Conservation (phyloP, 805 yeast genomes). For the Candida morakotiae region DNA sequence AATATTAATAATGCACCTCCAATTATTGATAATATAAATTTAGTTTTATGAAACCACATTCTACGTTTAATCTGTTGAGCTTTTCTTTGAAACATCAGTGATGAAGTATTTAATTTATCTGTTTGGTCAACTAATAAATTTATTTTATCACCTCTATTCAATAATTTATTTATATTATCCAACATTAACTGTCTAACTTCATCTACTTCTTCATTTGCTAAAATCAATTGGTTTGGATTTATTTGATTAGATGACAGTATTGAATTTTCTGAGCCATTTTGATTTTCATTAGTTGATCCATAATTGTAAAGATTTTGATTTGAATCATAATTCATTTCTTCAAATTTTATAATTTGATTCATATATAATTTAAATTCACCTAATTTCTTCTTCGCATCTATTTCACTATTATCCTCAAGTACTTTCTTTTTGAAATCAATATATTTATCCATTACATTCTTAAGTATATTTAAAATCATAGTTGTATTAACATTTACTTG, state of each 20-base stretch:
- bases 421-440: constrained; percentile 35
- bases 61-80: constrained; percentile 59
- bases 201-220: constrained; percentile 53
- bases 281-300: constrained; percentile 19
- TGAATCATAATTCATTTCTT: constrained; percentile 43
- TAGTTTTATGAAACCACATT: constrained; percentile 67
- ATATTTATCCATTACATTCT: constrained; percentile 49
- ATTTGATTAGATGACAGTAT: constrained; percentile 16
- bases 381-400: constrained; percentile 19
- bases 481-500: constrained; percentile 42
- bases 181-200: constrained; percentile 67
- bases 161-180: constrained; percentile 65
- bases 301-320: constrained; percentile 30
- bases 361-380: constrained; percentile 54
- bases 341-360: constrained; percentile 52
- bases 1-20: constrained; percentile 23
- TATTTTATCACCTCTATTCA: constrained; percentile 77
- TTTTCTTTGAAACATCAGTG: constrained; percentile 65
- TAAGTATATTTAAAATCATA: constrained; percentile 44
- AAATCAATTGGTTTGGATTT: constrained; percentile 32
- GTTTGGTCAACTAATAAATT: constrained; percentile 75
- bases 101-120: constrained; percentile 60
- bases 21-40: constrained; percentile 30
- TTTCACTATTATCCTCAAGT: neutral
- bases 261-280: constrained; percentile 13